Evolutionary conservation across 495 filamentous ascomycete genomes (phyloP).

Genomic region (Tuber magnatum): DNA sequence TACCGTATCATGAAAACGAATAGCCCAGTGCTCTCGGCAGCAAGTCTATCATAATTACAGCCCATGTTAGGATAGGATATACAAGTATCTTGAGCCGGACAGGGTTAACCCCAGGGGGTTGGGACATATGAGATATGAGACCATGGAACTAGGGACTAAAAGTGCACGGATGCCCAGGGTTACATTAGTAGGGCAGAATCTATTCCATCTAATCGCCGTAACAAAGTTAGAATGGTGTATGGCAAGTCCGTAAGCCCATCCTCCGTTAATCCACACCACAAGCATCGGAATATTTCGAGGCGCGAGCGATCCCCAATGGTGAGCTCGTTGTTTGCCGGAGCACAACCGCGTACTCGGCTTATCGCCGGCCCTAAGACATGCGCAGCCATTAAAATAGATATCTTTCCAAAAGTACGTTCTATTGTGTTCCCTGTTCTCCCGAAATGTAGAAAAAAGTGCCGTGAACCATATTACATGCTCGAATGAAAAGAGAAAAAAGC

Average conservation of each 20-base stretch:
- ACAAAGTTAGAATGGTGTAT: background rate
- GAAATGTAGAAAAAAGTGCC: background rate
- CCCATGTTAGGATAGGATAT: too few relatives aligned
- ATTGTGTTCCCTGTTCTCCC: background rate
- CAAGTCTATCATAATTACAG: background rate
- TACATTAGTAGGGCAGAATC: background rate
- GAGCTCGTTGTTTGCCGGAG: background rate
- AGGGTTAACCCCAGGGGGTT: background rate
- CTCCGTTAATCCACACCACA: background rate
- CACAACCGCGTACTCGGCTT: background rate
- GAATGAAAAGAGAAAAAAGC: background rate
- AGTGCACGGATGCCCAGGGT: background rate
- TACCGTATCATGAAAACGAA: background rate
- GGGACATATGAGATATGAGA: background rate
- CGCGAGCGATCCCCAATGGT: background rate
- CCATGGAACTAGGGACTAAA: background rate
- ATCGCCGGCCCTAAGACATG: background rate
- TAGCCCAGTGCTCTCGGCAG: background rate
- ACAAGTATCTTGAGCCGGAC: background rate
- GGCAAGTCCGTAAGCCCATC: background rate
- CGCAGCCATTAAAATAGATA: background rate
- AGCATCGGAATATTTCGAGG: background rate
- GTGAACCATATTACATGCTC: constrained; percentile 3
- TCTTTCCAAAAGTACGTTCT: background rate
- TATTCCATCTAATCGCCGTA: background rate